phyloP scores from a whole-genome alignment of 345 rosid species.

The Brassica carinata region DNA sequence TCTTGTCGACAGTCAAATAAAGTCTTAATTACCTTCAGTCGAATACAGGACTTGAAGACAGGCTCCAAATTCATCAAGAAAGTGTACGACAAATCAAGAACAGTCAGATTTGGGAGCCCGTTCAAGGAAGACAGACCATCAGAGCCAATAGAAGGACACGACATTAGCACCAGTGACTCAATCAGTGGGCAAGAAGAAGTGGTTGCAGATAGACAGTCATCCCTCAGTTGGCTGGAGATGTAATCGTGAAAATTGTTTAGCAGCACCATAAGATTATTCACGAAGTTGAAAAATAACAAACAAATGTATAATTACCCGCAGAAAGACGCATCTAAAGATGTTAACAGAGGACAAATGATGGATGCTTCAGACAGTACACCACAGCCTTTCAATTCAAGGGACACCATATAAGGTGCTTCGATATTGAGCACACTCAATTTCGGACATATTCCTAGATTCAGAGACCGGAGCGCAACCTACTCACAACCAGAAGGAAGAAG shows the following conservation, averaged over 20 bases:
- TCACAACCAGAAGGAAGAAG: slow-evolving; percentile 30
- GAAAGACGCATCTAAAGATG: slow-evolving; percentile 94
- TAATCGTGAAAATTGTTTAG: slow-evolving; percentile 14
- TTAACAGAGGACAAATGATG: slow-evolving; percentile 77
- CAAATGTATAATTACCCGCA: slow-evolving; percentile 59
- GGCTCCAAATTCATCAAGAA: slow-evolving; percentile 83
- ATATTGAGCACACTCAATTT: slow-evolving; percentile 72
- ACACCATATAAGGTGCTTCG: slow-evolving; percentile 78
- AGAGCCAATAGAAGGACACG: slow-evolving; percentile 80
- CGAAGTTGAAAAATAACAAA: not conserved
- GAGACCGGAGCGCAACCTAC: slow-evolving; percentile 86
- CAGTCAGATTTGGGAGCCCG: slow-evolving; percentile 58
- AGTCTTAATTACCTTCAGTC: slow-evolving; percentile 65
- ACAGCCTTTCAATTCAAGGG: slow-evolving; percentile 95
- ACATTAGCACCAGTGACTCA: slow-evolving; percentile 86
- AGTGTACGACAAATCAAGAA: slow-evolving; percentile 90
- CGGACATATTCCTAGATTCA: slow-evolving; percentile 95
- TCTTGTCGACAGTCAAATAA: not conserved
- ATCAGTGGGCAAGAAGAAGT: slow-evolving; percentile 78
- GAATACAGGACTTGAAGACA: slow-evolving; percentile 78
- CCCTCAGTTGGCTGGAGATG: slow-evolving; percentile 77
- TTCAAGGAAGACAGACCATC: slow-evolving; percentile 78
- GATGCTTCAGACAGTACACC: slow-evolving; percentile 85
- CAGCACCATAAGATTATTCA: not conserved
- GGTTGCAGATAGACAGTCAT: slow-evolving; percentile 85